A percentile compares a stretch with the other conserved stretches of the same genome.
Evolutionary conservation across 2,329 filamentous ascomycete genomes (phyloP).

Genomic region (Botryotinia globosa): DNA sequence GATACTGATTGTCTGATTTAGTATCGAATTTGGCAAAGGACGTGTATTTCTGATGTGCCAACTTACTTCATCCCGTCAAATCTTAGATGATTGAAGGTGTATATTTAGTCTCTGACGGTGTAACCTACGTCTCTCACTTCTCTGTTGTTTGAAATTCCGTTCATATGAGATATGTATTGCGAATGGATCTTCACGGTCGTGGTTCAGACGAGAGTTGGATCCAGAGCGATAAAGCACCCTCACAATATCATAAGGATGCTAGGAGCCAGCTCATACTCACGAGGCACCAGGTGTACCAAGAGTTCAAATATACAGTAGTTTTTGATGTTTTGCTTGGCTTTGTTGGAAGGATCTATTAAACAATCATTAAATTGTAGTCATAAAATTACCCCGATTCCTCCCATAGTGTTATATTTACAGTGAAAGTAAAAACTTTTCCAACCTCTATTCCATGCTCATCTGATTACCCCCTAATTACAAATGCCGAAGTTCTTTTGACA

Average conservation of each 20-base stretch:
- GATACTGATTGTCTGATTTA: neutral
- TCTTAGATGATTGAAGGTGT: neutral
- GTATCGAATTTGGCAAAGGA: neutral
- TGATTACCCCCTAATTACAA: neutral
- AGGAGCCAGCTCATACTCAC: neutral
- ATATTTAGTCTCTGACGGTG: neutral
- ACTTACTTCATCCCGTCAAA: neutral
- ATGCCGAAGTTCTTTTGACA: constrained; percentile 16
- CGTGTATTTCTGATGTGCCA: neutral
- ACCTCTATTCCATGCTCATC: neutral
- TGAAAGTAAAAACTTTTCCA: neutral
- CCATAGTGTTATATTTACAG: neutral
- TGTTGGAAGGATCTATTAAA: neutral
- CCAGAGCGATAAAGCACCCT: neutral
- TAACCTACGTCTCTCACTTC: neutral
- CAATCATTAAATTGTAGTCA: neutral
- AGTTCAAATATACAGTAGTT: neutral
- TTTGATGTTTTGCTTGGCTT: neutral
- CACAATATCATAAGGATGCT: neutral
- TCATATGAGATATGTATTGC: neutral
- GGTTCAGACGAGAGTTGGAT: neutral
- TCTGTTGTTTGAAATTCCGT: neutral
- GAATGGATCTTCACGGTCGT: neutral
- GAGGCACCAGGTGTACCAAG: neutral
- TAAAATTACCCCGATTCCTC: neutral